Base-by-base conservation (phyloP, 2,329 filamentous ascomycete species). In the Pseudopithomyces maydicus region DNA sequence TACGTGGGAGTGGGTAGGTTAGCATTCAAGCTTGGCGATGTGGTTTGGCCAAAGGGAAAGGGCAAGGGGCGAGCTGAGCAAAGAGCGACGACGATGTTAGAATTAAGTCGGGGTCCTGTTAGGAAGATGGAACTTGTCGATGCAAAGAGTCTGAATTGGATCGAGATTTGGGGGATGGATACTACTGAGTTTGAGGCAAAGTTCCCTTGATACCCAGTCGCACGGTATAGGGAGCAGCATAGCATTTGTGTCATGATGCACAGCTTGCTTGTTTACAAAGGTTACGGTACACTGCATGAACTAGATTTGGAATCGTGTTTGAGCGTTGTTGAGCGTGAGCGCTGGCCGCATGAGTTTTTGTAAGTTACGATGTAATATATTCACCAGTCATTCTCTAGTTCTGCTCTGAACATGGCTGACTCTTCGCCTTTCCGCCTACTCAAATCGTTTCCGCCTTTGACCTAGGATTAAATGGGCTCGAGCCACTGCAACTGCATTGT, bases 111-210 rank as follows among this genome's bases (percentile, higher is more conserved):
- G 14, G 72, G 73, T 3, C 72, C 72, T 0, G 56, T 68, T 8
- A 57, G 73, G 39, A 66, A 67, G 17, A 62, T 81, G 6, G 68
- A 67, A 29, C 39, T 65, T 43, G 67, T 75, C 1, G 64, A 61
- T n/a, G 56, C 62, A 54, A 74, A 75, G 5, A 76, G 72, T 39
- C 77, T 80, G 1, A 68, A 72, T 45, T 63, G 78, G 56, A 67
- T 79, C 23, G 78, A 80, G 53, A 79, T 82, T 43, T 82, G 78
- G 78, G 72, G 74, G 1, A 59, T 80, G 71, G 80, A 82, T 59
- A 65, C 63, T 10, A 62, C 50, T 3, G 70, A 74, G 44, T 74
- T 75, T 50, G 70, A 74, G 36, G 59, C 69, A 1, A 55, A 53
- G 8, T 74, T 68, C 49, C 60, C 66, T 38, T 72, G 58, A 70